These are phyloP conservation scores for Rhodamnia rubescens DNA, from an alignment of 345 rosid genomes.

Conservation along the genomic window DNA sequence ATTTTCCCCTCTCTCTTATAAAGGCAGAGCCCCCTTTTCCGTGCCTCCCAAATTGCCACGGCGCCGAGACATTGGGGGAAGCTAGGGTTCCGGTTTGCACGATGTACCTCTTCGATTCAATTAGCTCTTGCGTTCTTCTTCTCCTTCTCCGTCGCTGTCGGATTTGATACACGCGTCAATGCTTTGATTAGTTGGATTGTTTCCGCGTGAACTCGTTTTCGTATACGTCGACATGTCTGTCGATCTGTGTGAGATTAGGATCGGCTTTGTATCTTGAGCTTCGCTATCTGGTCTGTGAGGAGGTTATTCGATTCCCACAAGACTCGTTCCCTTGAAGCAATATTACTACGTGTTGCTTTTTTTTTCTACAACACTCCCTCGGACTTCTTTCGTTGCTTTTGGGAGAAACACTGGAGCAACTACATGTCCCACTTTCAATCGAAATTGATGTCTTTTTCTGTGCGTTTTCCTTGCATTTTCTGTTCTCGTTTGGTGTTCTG, in stretches of 20 bases:
- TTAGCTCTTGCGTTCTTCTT: neutral
- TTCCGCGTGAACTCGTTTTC: neutral
- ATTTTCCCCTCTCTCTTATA: neutral
- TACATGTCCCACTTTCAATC: constrained; percentile 13
- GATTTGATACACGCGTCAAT: neutral
- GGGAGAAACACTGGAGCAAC: constrained; percentile 31
- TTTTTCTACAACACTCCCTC: neutral
- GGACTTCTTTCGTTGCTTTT: neutral
- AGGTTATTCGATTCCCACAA: constrained; percentile 40
- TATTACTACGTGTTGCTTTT: constrained; percentile 37
- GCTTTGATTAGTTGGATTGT: neutral
- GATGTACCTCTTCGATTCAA: neutral
- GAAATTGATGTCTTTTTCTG: neutral
- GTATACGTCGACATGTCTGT: neutral
- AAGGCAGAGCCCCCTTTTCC: rapidly evolving
- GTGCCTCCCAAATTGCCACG: neutral
- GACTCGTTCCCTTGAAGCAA: constrained; percentile 96
- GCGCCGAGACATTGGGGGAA: neutral
- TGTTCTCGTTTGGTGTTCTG: neutral
- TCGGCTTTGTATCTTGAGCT: constrained; percentile 11
- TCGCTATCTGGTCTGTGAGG: constrained; percentile 87
- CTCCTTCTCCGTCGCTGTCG: neutral
- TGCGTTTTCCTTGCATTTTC: neutral
- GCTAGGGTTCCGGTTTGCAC: neutral
- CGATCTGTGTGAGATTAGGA: neutral